These are phyloP conservation scores for Hirsutella minnesotensis DNA, from an alignment of 2,329 filamentous ascomycete species.

Conservation along the genomic window DNA sequence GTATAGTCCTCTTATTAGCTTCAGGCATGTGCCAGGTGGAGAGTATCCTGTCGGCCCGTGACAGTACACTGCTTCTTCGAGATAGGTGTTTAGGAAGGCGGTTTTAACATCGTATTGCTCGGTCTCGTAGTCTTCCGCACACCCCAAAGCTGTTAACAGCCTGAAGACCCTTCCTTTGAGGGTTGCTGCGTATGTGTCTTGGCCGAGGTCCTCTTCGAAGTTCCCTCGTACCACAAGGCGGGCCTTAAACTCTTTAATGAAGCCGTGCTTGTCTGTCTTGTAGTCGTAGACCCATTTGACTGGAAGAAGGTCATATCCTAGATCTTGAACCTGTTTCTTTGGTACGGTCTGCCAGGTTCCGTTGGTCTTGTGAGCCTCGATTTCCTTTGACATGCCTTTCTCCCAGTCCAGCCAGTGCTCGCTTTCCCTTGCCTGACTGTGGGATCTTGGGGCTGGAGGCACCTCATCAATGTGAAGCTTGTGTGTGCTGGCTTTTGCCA, in stretches of 20 bases:
- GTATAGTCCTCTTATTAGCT: background rate
- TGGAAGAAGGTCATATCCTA: background rate
- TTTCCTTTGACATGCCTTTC: background rate
- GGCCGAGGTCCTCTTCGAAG: background rate
- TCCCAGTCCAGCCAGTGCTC: background rate
- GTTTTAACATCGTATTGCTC: background rate
- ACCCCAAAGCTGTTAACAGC: background rate
- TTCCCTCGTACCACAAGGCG: background rate
- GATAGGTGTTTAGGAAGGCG: background rate
- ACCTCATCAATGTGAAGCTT: background rate
- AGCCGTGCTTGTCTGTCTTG: background rate
- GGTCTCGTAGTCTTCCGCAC: background rate
- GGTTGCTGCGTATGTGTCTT: background rate
- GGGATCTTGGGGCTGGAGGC: background rate
- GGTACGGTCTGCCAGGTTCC: background rate
- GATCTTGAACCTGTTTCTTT: background rate
- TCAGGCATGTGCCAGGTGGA: background rate
- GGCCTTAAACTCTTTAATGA: background rate
- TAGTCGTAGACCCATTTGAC: background rate
- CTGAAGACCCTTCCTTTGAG: background rate
- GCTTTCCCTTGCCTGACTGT: background rate
- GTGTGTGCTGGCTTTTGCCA: too few relatives aligned
- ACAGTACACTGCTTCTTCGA: background rate
- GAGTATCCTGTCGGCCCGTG: background rate
- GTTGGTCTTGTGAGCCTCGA: background rate